These are phyloP conservation scores for Punctularia strigosozonata DNA, from an alignment of 768 basidiomycete genomes.

Conservation along the genomic window DNA sequence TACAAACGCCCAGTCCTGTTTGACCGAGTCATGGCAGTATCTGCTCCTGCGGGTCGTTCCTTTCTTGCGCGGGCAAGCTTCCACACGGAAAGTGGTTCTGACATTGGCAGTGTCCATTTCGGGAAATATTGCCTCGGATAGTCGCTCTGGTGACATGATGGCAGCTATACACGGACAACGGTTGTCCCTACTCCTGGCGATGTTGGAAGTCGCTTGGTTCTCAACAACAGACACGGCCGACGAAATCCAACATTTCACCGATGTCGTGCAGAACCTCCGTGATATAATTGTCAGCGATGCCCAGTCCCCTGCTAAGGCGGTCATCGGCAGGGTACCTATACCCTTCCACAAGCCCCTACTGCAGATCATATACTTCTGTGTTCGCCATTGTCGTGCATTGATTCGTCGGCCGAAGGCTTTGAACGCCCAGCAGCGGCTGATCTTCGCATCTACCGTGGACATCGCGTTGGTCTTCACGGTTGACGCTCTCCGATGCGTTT, in stretches of 20 bases:
- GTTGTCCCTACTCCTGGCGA: slow-evolving; percentile 57
- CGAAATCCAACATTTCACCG: slow-evolving; percentile 49
- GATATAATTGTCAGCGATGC: slow-evolving; percentile 60
- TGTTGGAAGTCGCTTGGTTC: slow-evolving; percentile 79
- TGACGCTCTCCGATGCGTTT: slow-evolving; percentile 51
- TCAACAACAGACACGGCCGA: slow-evolving; percentile 38
- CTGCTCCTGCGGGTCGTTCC: slow-evolving; percentile 54
- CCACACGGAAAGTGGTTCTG: slow-evolving; percentile 43
- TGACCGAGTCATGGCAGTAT: slow-evolving; percentile 70
- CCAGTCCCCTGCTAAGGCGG: slow-evolving; percentile 62
- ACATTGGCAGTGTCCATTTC: slow-evolving; percentile 53
- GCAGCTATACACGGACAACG: slow-evolving; percentile 67
- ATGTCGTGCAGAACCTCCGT: slow-evolving; percentile 48
- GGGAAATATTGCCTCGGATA: slow-evolving; percentile 53
- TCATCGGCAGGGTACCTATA: slow-evolving; percentile 49
- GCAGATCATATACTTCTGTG: slow-evolving; percentile 70
- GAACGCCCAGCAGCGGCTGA: slow-evolving; percentile 50
- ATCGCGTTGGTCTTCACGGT: slow-evolving; percentile 53
- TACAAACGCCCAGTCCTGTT: slow-evolving; percentile 61
- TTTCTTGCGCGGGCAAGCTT: slow-evolving; percentile 49
- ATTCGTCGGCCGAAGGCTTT: slow-evolving; percentile 35
- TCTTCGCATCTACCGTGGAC: slow-evolving; percentile 48
- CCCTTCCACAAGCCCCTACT: slow-evolving; percentile 76
- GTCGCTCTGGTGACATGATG: slow-evolving; percentile 75
- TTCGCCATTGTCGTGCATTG: slow-evolving; percentile 47